Base-by-base conservation (phyloP, 2,329 filamentous ascomycete species). In the Pestalotiopsis sp. region DNA sequence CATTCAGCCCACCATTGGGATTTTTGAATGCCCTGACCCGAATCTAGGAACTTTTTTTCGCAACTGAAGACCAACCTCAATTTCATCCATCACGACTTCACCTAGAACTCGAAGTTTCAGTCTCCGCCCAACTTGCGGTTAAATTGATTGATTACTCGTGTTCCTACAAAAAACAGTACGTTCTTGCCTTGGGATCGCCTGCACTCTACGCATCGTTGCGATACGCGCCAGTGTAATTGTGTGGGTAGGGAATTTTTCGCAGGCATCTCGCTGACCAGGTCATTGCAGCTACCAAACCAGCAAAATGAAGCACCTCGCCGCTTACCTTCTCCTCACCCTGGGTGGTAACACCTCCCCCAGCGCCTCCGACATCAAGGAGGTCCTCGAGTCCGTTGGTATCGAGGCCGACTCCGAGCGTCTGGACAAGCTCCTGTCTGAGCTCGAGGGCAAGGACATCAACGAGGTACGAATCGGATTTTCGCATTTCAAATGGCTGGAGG, bases 291-390 rank as follows among this genome's bases (percentile, higher is more conserved):
- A 77, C 70, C 72, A 81, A 84, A 81, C 79, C 74, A 77, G 78
- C 84, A 97, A 91, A 94, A 98, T 99, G 96, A 98, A 99, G 95
- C 92, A 98, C 88, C 92, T 99, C 88, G 96, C 96, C 84, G 95
- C 96, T 84, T 98, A 97, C 91, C 94, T 99, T 82, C 95, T 99
- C 83, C 94, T 98, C 85, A 86, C 87, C 87, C 92, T 98, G 78
- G 95, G 90, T 84, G 96, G 96, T 87, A 98, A 98, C 90, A 84
- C 89, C 87, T 90, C 91, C 74, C 96, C 96, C 78, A 94, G 93
- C 74, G 94, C 93, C 79, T 84, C 84, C 76, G 95, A 98, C 83
- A 86, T 99, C 90, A 96, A 93, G 89, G 82, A 81, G 73, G 94
- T 99, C 79, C 94, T 99, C 83, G 90, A 91, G 80, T 93, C 95